Conservation (phyloP, 2,329 filamentous ascomycete genomes). For the Raffaelea albimanens region DNA sequence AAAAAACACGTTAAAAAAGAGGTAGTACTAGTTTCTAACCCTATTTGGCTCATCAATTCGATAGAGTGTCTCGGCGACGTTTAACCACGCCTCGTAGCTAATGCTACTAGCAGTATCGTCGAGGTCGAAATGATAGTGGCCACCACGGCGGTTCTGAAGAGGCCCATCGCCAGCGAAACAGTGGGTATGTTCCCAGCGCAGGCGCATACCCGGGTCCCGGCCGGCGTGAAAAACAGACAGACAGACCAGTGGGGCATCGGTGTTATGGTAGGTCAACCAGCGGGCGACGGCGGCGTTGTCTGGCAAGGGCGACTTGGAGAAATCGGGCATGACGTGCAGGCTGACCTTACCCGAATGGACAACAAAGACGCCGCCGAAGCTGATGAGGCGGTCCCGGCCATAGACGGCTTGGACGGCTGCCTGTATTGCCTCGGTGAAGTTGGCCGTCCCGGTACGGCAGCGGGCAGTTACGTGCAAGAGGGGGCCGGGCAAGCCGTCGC, state of each 20-base stretch:
- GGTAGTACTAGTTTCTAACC: no score
- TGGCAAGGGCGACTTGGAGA: slow-evolving; percentile 20
- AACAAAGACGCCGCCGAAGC: slow-evolving; percentile 31
- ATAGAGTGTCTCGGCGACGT: slow-evolving; percentile 29
- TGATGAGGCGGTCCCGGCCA: slow-evolving; percentile 21
- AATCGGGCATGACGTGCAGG: slow-evolving; percentile 36
- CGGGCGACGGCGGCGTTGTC: slow-evolving; percentile 19
- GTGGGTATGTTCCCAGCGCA: slow-evolving; percentile 39
- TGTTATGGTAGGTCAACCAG: slow-evolving; percentile 31
- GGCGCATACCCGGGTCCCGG: slow-evolving; percentile 20
- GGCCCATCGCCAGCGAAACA: slow-evolving; percentile 24
- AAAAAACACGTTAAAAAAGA: no score
- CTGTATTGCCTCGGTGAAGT: slow-evolving; percentile 25
- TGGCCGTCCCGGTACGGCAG: slow-evolving; percentile 16
- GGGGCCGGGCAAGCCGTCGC: slow-evolving; percentile 20
- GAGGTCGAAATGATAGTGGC: slow-evolving; percentile 35
- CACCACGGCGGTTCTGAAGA: slow-evolving; percentile 18
- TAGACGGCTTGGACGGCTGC: slow-evolving; percentile 20
- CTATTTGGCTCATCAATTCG: slow-evolving; percentile 11
- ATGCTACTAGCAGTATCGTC: slow-evolving; percentile 18
- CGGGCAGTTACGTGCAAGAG: slow-evolving; percentile 26
- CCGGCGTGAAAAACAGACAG: slow-evolving; percentile 31
- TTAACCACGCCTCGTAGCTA: slow-evolving; percentile 37
- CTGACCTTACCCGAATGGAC: slow-evolving; percentile 25
- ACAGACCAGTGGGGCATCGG: slow-evolving; percentile 26